Conservation (phyloP, 768 basidiomycete species). For the Amanita exitialis region DNA sequence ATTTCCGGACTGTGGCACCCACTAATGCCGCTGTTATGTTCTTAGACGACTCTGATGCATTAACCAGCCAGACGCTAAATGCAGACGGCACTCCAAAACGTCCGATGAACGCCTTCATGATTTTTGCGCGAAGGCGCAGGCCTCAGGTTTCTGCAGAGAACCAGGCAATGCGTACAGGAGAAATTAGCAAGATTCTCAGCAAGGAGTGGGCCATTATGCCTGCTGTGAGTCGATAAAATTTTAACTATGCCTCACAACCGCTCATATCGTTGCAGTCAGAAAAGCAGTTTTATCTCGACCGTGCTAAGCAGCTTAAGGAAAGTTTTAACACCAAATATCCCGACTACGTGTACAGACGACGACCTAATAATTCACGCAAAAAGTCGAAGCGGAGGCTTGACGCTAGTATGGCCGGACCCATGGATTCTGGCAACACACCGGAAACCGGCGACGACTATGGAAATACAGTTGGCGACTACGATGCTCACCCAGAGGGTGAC, state of each 20-base stretch:
- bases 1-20: background rate
- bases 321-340: constrained; percentile 80
- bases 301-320: constrained; percentile 80
- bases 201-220: constrained; percentile 82
- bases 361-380: constrained; percentile 81
- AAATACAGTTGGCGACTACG: constrained; percentile 17
- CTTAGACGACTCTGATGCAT: constrained; percentile 28
- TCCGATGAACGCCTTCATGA: constrained; percentile 94
- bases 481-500: constrained; percentile 25
- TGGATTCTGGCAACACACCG: constrained; percentile 9
- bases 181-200: constrained; percentile 81
- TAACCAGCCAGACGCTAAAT: constrained; percentile 76
- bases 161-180: constrained; percentile 83
- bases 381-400: constrained; percentile 28
- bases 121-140: constrained; percentile 73
- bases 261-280: constrained; percentile 37
- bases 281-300: constrained; percentile 83
- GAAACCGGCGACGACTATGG: constrained; percentile 18
- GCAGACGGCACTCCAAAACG: constrained; percentile 83
- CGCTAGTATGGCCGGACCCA: background rate
- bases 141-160: constrained; percentile 84
- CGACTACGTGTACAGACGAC: constrained; percentile 81
- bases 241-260: constrained; percentile 8
- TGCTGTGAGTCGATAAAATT: constrained; percentile 35
- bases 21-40: background rate